These are phyloP conservation scores for Vitis cinerea DNA, from an alignment of 164 flowering plant genomes.

Conservation along the genomic window DNA sequence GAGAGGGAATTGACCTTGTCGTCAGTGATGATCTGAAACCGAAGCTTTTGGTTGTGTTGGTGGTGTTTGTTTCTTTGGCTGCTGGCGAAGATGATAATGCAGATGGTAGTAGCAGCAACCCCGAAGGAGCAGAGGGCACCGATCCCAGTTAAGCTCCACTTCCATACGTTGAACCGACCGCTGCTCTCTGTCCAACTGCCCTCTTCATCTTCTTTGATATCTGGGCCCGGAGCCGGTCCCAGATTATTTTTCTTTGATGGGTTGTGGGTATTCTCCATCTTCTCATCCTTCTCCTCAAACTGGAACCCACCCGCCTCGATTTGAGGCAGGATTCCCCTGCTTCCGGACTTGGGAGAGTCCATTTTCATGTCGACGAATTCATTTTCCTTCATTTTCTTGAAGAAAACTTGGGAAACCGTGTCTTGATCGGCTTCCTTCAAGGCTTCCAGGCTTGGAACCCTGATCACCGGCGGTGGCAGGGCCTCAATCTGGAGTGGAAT, in stretches of 20 bases:
- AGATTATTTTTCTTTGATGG: neutral
- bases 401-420: slow-evolving; percentile 38
- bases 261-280: neutral
- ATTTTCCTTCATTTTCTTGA: slow-evolving; percentile 47
- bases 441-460: slow-evolving; percentile 6
- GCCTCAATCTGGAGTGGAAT: slow-evolving; percentile 18
- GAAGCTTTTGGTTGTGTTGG: slow-evolving; percentile 45
- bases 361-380: slow-evolving; percentile 74
- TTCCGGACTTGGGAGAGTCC: slow-evolving; percentile 33
- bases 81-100: slow-evolving; percentile 46
- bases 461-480: slow-evolving; percentile 2
- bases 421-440: slow-evolving; percentile 32
- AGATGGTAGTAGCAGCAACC: slow-evolving; percentile 62
- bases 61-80: slow-evolving; percentile 26
- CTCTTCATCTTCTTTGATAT: slow-evolving; percentile 2
- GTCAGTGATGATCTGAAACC: slow-evolving; percentile 49
- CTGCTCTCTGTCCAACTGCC: slow-evolving; percentile 14
- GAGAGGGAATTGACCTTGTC: slow-evolving; percentile 38
- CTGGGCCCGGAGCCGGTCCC: slow-evolving; percentile 5
- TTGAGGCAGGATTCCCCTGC: too few species aligned
- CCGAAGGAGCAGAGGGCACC: slow-evolving; percentile 65
- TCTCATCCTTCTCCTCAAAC: slow-evolving; percentile 27
- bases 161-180: slow-evolving; percentile 40
- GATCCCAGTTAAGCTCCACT: slow-evolving; percentile 41
- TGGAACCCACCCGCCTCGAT: slow-evolving; percentile 11